Evolutionary conservation across 257 asterid species (phyloP).

Genomic region (Jasminum sambac): DNA sequence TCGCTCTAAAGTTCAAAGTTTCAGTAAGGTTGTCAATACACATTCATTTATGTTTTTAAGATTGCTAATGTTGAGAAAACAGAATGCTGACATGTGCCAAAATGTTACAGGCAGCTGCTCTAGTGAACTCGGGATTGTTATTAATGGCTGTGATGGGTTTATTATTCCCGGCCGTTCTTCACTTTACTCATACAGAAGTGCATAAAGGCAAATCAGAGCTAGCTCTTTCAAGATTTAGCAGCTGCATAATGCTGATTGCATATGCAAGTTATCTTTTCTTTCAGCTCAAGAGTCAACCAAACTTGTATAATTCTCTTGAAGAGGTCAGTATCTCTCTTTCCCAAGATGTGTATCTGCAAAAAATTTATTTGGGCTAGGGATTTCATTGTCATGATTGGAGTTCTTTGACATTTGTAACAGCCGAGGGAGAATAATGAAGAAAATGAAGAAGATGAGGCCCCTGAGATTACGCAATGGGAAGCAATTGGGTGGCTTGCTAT

Average conservation of each 20-base stretch:
- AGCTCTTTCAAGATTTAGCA: slow-evolving; percentile 91
- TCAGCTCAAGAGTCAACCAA: slow-evolving; percentile 81
- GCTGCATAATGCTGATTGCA: slow-evolving; percentile 91
- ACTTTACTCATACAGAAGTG: slow-evolving; percentile 84
- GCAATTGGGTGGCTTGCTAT: slow-evolving; percentile 85
- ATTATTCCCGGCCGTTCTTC: slow-evolving; percentile 90
- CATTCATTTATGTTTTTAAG: slow-evolving; percentile 19
- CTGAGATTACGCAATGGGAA: slow-evolving; percentile 89
- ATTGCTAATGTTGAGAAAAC: neutral
- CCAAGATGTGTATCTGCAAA: neutral
- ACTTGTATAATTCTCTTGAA: slow-evolving; percentile 49
- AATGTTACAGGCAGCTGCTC: slow-evolving; percentile 75
- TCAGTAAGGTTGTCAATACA: slow-evolving; percentile 67
- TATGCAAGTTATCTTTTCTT: slow-evolving; percentile 91
- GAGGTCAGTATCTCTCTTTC: slow-evolving; percentile 44
- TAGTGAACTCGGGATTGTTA: slow-evolving; percentile 87
- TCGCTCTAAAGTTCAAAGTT: slow-evolving; percentile 66
- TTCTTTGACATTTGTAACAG: slow-evolving; percentile 37
- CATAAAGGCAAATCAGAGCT: slow-evolving; percentile 86
- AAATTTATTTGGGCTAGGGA: slow-evolving; percentile 3
- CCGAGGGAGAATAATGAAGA: slow-evolving; percentile 44
- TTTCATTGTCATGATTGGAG: slow-evolving; percentile 3
- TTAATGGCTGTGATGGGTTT: slow-evolving; percentile 98
- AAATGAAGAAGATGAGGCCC: slow-evolving; percentile 63
- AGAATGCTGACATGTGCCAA: slow-evolving; percentile 30